Conservation (phyloP, 108 stramenopile species). For the Pseudonitzschia multiseries region DNA sequence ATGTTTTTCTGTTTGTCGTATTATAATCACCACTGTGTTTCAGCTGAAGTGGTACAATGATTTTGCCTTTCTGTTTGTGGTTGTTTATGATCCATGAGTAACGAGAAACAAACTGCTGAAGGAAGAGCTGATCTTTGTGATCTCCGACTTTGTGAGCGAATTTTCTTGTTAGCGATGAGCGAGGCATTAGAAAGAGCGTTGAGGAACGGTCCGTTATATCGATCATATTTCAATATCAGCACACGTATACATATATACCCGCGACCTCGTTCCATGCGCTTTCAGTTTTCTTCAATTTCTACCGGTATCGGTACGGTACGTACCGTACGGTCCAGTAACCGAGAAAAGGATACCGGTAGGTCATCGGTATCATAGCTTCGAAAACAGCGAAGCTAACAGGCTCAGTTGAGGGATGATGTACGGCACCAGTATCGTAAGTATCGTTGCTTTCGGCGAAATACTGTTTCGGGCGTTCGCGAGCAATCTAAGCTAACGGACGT, state of each 20-base stretch:
- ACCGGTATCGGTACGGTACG: too few species aligned
- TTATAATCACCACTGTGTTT: neutral
- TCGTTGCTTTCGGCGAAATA: too few species aligned
- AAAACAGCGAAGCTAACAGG: too few species aligned
- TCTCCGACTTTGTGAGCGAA: constrained; percentile 18
- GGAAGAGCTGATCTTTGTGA: neutral
- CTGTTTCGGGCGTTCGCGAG: too few species aligned
- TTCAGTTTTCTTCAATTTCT: too few species aligned
- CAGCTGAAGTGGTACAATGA: neutral
- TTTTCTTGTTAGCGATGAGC: constrained; percentile 12
- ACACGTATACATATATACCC: neutral
- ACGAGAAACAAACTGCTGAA: neutral
- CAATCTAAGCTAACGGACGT: too few species aligned
- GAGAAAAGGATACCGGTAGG: too few species aligned
- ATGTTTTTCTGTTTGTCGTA: neutral
- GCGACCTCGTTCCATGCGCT: too few species aligned
- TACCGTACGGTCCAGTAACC: too few species aligned
- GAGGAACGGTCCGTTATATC: constrained; percentile 4
- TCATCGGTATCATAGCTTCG: too few species aligned
- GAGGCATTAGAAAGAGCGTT: neutral
- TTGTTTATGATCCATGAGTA: neutral
- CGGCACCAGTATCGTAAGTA: too few species aligned
- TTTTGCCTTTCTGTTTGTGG: neutral
- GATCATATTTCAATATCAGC: neutral
- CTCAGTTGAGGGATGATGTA: too few species aligned